Conservation (phyloP, 305 asterid species). For the Stenogyne calaminthoides region DNA sequence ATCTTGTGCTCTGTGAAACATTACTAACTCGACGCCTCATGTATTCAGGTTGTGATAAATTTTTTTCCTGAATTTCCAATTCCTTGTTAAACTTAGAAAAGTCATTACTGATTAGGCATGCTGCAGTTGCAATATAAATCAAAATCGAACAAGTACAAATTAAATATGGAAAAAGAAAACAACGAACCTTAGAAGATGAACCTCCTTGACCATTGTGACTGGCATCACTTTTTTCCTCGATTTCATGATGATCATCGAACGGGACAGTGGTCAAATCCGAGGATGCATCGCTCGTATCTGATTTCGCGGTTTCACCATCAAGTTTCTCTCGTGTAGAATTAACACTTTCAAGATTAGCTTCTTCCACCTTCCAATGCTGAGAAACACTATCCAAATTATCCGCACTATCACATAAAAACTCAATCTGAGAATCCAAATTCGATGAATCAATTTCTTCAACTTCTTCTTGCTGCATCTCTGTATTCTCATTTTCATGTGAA, state of each 20-base stretch:
- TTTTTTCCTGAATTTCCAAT: constrained; percentile 44
- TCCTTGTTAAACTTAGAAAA: not conserved
- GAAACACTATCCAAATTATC: constrained; percentile 18
- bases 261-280: constrained; percentile 24
- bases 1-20: constrained; percentile 36
- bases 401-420: not conserved
- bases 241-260: constrained; percentile 20
- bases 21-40: constrained; percentile 29
- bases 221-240: constrained; percentile 37
- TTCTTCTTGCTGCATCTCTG: constrained; percentile 27
- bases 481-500: constrained; percentile 23
- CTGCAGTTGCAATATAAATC: no score
- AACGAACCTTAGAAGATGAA: constrained; percentile 49
- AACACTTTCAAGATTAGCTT: constrained; percentile 30
- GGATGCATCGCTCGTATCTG: constrained; percentile 20
- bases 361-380: constrained; percentile 35
- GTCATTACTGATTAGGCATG: no score
- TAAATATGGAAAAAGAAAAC: not conserved
- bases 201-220: constrained; percentile 25
- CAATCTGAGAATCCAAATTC: constrained; percentile 30
- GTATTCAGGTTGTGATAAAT: constrained; percentile 37
- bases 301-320: constrained; percentile 33
- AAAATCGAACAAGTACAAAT: no score
- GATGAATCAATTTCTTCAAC: constrained; percentile 24
- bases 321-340: constrained; percentile 23